Base-by-base conservation (phyloP, 169 alveolate species). In the Eimeria necatrix region DNA sequence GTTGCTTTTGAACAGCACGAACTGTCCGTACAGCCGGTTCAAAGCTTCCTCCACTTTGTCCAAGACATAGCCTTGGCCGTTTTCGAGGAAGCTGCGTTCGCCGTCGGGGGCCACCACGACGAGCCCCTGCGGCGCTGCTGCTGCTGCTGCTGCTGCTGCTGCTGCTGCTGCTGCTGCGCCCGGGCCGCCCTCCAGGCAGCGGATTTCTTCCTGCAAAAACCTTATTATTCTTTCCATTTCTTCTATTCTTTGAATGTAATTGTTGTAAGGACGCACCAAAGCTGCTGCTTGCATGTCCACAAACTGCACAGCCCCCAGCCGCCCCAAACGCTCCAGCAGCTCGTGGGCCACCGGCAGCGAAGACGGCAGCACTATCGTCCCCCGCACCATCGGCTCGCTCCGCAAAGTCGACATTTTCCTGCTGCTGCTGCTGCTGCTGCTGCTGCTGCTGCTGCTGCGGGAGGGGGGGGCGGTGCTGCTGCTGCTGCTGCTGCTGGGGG, bases 301-400 rank as follows among this genome's bases (percentile, higher is more conserved):
- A 89, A 98, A 98, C 88, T 97, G 98, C 60, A 98, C 96, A 95
- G 96, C 97, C 61, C 98, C 96, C 68, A 97, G 97, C 51, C 98
- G 96, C 59, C 99, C 98, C 51, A 98, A 94, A 64, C 97, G 92
- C 91, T 98, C 99, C 32, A 98, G 78, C 81, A 97, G 97, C 68
- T 96, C 98, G 49, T 98, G 96, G 7, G 99, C 99, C 49, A 90
- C 76, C 2, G 94, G 94, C 61, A 98, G 83, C 83, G 98, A 99
- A 60, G 97, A 97, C 48, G 99, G 99, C 49, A 98, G 96, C 87
- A 98, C 99, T 87, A 98, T 95, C 56, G 99, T 98, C 96, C 99
- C 99, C 95, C 97, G 98, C 95, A 97, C 96, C 99, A 98, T 98
- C 70, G 97, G 96, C 98, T 97, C 98, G 49, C 94, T 90, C 18